Conservation (phyloP, 2,329 filamentous ascomycete genomes). For the Blumeria graminis region DNA sequence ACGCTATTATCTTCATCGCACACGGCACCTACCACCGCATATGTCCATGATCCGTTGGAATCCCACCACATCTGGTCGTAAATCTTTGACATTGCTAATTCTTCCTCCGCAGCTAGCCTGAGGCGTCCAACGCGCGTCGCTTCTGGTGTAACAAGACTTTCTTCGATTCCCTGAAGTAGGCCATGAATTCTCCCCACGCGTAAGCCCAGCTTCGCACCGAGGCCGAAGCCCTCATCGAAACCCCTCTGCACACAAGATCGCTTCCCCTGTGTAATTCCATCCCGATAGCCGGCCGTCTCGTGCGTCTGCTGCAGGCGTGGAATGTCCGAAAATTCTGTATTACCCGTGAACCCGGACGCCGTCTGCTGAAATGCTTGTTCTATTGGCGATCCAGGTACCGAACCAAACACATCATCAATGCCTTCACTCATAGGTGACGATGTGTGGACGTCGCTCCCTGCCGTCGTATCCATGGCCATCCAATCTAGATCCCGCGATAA, state of each 20-base stretch:
- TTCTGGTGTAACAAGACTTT: conserved; percentile 3
- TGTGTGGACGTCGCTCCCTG: too few species aligned
- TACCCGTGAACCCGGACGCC: conserved; percentile 3
- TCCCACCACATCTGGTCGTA: conserved; percentile 45
- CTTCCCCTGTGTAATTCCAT: conserved; percentile 61
- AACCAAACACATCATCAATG: conserved; percentile 14
- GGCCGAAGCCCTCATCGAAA: conserved; percentile 73
- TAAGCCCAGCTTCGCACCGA: conserved; percentile 62
- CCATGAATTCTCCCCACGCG: conserved; percentile 54
- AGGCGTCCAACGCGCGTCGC: conserved; percentile 14
- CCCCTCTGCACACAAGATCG: conserved; percentile 54
- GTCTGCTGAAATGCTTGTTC: background rate
- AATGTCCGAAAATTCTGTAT: conserved; percentile 13
- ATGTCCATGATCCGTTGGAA: conserved; percentile 48
- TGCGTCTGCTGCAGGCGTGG: conserved; percentile 14
- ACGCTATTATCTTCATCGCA: conserved; percentile 16
- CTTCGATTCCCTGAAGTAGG: conserved; percentile 43
- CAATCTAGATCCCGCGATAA: too few species aligned
- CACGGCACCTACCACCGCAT: conserved; percentile 22
- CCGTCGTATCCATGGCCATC: too few species aligned
- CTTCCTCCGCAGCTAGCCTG: conserved; percentile 26
- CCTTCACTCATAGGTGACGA: background rate
- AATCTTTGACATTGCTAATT: conserved; percentile 35
- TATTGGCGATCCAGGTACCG: conserved; percentile 11
- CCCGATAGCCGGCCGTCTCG: conserved; percentile 63